Conservation (phyloP, 306 rosid species). For the Sicyos baderoa region DNA sequence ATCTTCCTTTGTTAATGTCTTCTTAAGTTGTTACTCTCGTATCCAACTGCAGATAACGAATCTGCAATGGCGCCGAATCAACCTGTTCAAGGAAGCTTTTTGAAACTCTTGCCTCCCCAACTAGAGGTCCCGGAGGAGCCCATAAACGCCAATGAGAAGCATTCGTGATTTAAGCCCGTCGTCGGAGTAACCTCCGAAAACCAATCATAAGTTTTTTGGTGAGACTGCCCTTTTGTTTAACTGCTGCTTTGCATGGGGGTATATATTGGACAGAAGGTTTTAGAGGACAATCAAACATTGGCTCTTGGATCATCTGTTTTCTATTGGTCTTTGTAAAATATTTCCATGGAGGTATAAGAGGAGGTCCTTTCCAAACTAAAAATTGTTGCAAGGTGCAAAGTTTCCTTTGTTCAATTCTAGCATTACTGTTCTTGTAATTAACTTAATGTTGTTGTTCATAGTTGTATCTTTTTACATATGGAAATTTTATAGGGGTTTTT, state of each 20-base stretch:
- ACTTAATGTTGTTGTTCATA: constrained; percentile 15
- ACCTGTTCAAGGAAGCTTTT: constrained; percentile 75
- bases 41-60: constrained; percentile 56
- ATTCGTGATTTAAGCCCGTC: constrained; percentile 3
- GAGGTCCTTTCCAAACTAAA: neutral
- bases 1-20: neutral
- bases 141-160: constrained; percentile 36
- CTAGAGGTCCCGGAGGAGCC: constrained; percentile 63
- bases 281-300: neutral
- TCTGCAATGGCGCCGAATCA: constrained; percentile 40
- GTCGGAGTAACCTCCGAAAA: neutral
- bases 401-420: constrained; percentile 13
- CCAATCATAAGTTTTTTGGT: constrained; percentile 6
- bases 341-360: constrained; percentile 22
- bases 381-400: neutral
- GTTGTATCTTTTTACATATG: constrained; percentile 17
- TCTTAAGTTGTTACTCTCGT: neutral
- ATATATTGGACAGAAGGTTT: constrained; percentile 10
- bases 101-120: constrained; percentile 65
- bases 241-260: constrained; percentile 12
- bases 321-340: constrained; percentile 19
- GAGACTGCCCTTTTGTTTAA: constrained; percentile 15
- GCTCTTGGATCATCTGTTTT: constrained; percentile 9
- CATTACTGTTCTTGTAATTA: constrained; percentile 19
- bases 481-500: constrained; percentile 13